phyloP scores from a whole-genome alignment of 2,329 filamentous ascomycete genomes.

The Diaporthe destruens region DNA sequence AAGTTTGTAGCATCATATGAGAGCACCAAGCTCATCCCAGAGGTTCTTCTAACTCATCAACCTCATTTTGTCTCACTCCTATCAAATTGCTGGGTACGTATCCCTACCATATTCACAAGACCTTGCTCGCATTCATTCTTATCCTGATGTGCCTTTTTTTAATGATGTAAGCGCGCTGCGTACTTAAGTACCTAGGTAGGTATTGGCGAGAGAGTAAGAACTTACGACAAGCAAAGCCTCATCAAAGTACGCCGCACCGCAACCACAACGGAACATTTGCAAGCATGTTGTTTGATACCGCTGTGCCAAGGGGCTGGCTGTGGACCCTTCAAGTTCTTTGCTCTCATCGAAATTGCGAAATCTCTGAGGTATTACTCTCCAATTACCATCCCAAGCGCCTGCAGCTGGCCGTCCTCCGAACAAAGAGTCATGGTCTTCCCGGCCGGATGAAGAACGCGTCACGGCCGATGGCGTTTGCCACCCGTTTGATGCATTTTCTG shows the following conservation, averaged over 20 bases:
- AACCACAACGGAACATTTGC: neutral
- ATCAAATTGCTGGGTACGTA: neutral
- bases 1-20: neutral
- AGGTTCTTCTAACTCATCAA: neutral
- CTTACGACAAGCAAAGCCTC: slow-evolving; percentile 2
- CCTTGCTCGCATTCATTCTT: neutral
- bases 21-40: neutral
- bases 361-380: neutral
- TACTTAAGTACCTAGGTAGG: too few relatives aligned
- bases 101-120: too few relatives aligned
- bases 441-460: neutral
- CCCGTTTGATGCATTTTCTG: neutral
- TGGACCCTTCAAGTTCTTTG: neutral
- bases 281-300: slow-evolving; percentile 6
- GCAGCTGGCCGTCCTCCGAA: too few relatives aligned
- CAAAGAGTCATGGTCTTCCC: neutral
- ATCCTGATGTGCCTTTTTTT: neutral
- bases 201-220: neutral
- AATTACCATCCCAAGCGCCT: neutral
- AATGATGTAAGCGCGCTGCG: neutral
- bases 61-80: neutral
- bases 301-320: neutral
- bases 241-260: slow-evolving; percentile 6
- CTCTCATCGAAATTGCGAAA: slow-evolving; percentile 14
- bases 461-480: neutral